Percentiles rank a stretch among this genome's conserved stretches.
phyloP scores from a whole-genome alignment of 1,284 basidiomycete genomes.

The Microbotryum lychnidis-dioicae region DNA sequence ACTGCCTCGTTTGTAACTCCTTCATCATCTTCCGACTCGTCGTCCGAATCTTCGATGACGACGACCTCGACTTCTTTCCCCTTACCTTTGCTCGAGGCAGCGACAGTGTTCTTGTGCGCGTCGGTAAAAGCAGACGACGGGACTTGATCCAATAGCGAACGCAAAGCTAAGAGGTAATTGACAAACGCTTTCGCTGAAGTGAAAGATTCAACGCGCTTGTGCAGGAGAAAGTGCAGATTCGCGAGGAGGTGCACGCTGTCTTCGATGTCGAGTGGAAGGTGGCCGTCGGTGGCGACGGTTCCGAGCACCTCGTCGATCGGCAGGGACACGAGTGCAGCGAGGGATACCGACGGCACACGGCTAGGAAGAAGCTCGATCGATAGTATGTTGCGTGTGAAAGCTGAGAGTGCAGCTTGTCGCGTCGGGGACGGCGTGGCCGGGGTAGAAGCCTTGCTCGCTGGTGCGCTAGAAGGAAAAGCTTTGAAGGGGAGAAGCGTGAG shows the following conservation, averaged over 20 bases:
- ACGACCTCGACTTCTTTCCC: slow-evolving; percentile 18
- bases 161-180: slow-evolving; percentile 52
- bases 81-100: slow-evolving; percentile 14
- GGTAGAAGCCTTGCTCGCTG: slow-evolving; percentile 52
- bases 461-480: slow-evolving; percentile 50
- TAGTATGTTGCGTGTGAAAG: slow-evolving; percentile 17
- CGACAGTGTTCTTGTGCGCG: slow-evolving; percentile 13
- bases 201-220: slow-evolving; percentile 49
- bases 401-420: slow-evolving; percentile 19
- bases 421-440: neutral
- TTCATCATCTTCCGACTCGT: slow-evolving; percentile 46
- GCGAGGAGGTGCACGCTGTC: slow-evolving; percentile 53
- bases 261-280: slow-evolving; percentile 33
- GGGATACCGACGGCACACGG: slow-evolving; percentile 45
- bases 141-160: slow-evolving; percentile 49
- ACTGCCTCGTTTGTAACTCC: neutral
- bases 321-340: slow-evolving; percentile 34
- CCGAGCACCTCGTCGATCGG: slow-evolving; percentile 38
- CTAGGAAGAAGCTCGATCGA: slow-evolving; percentile 40
- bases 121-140: slow-evolving; percentile 47
- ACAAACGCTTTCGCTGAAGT: slow-evolving; percentile 47
- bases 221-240: slow-evolving; percentile 54
- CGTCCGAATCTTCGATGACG: slow-evolving; percentile 36
- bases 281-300: slow-evolving; percentile 5
- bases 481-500: slow-evolving; percentile 39